These are phyloP conservation scores for Macrotyloma uniflorum DNA, from an alignment of 306 rosid species.

Conservation along the genomic window DNA sequence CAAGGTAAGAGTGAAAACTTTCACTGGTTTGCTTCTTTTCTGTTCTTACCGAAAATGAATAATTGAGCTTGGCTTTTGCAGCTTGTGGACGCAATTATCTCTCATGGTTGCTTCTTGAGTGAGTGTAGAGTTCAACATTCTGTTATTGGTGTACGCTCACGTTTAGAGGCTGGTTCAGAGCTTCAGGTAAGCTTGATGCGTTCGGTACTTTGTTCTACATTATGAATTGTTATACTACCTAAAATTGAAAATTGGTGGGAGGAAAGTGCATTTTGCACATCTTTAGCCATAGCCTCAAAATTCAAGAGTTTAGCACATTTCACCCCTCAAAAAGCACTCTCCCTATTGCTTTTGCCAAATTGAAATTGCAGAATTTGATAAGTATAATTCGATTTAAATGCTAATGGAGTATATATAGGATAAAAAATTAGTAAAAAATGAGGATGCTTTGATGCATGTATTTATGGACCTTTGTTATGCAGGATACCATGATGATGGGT, in stretches of 20 bases:
- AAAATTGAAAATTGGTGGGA: not conserved
- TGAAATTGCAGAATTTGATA: not conserved
- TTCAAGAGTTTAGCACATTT: not conserved
- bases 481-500: constrained; percentile 99
- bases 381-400: no score
- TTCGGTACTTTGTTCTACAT: not conserved
- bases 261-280: not conserved
- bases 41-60: constrained; percentile 9
- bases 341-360: not conserved
- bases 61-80: constrained; percentile 41
- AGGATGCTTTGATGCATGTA: not conserved
- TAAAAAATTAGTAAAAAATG: not conserved
- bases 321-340: not conserved
- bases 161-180: constrained; percentile 68
- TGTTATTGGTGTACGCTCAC: constrained; percentile 81
- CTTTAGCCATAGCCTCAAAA: not conserved
- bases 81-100: constrained; percentile 76
- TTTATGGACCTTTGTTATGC: constrained; percentile 27
- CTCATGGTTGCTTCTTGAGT: constrained; percentile 86
- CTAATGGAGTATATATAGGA: no score
- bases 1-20: constrained; percentile 61
- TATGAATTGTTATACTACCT: not conserved
- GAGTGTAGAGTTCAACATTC: constrained; percentile 74
- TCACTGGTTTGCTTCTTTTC: not conserved
- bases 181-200: constrained; percentile 55